These are phyloP conservation scores for Ilyonectria sp. DNA, from an alignment of 2,329 filamentous ascomycete species.

Conservation along the genomic window DNA sequence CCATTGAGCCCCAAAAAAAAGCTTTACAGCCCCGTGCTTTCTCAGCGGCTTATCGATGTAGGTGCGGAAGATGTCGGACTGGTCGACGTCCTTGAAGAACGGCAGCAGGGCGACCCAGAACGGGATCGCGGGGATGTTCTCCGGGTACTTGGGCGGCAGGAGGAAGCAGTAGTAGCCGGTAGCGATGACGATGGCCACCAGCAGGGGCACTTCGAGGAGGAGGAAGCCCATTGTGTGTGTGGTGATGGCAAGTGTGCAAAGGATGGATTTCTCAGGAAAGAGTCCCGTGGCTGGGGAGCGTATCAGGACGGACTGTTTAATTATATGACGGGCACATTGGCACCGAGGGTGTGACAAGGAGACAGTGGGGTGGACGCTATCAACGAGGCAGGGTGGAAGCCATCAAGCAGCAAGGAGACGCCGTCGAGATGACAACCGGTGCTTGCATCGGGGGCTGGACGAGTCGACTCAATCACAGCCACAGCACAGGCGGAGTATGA, in stretches of 20 bases:
- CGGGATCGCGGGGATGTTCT: conserved; percentile 59
- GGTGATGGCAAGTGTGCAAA: background rate
- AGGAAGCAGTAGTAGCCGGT: conserved; percentile 36
- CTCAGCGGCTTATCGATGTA: conserved; percentile 57
- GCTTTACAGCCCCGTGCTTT: conserved; percentile 61
- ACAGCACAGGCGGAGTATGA: too few relatives aligned
- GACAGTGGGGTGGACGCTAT: background rate
- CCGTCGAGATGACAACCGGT: too few relatives aligned
- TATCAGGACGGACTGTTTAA: background rate
- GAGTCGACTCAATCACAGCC: too few relatives aligned
- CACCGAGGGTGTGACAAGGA: background rate
- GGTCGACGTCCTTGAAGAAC: conserved; percentile 59
- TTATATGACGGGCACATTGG: background rate
- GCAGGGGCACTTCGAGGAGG: conserved; percentile 7
- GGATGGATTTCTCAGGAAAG: background rate
- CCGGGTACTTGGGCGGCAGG: conserved; percentile 45
- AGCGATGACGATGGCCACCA: conserved; percentile 1
- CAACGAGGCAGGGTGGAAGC: background rate
- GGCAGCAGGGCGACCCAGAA: conserved; percentile 61
- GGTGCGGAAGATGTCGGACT: conserved; percentile 56
- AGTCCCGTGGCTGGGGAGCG: background rate
- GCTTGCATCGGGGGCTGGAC: too few relatives aligned
- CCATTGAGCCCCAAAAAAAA: conserved; percentile 66
- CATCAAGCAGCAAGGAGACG: too few relatives aligned
- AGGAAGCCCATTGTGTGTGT: background rate